phyloP scores from a whole-genome alignment of 202 grass and related monocot species.

The Musa balbisiana region DNA sequence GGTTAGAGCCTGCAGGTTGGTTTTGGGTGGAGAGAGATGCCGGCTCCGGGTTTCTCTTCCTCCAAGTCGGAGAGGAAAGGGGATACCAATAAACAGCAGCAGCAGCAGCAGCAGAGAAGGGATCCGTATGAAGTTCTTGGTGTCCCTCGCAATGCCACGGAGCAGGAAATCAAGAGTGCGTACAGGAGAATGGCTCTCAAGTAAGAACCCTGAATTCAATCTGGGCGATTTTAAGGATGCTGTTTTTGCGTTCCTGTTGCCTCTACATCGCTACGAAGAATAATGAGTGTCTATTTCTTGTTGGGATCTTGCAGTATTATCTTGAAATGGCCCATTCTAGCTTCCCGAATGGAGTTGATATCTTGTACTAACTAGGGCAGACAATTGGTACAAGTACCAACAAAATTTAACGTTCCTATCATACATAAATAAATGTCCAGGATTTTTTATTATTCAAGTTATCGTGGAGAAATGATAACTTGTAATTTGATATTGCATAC shows the following conservation, averaged over 20 bases:
- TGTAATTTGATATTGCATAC: neutral
- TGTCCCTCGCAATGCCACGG: conserved; percentile 66
- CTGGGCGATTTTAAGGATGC: neutral
- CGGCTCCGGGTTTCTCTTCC: conserved; percentile 51
- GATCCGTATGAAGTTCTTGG: conserved; percentile 93
- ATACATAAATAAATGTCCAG: too few species aligned
- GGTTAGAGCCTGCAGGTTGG: too few species aligned
- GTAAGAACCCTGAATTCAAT: conserved; percentile 31
- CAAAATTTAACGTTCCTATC: too few species aligned
- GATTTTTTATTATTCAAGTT: neutral
- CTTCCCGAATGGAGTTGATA: neutral
- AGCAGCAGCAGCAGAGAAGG: conserved; percentile 52
- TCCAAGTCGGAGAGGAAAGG: conserved; percentile 56
- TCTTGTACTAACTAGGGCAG: neutral
- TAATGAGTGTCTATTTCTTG: too few species aligned
- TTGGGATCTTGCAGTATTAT: too few species aligned
- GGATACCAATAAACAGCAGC: conserved; percentile 22
- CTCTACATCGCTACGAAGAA: too few species aligned
- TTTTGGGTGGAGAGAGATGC: conserved; percentile 31
- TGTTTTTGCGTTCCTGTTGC: too few species aligned
- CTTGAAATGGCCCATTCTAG: neutral
- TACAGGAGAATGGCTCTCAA: conserved; percentile 96
- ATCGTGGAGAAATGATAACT: neutral
- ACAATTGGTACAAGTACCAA: neutral
- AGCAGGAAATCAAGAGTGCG: conserved; percentile 92